These are phyloP conservation scores for Wickerhamiella hasegawae DNA, from an alignment of 805 yeast species.

Conservation along the genomic window DNA sequence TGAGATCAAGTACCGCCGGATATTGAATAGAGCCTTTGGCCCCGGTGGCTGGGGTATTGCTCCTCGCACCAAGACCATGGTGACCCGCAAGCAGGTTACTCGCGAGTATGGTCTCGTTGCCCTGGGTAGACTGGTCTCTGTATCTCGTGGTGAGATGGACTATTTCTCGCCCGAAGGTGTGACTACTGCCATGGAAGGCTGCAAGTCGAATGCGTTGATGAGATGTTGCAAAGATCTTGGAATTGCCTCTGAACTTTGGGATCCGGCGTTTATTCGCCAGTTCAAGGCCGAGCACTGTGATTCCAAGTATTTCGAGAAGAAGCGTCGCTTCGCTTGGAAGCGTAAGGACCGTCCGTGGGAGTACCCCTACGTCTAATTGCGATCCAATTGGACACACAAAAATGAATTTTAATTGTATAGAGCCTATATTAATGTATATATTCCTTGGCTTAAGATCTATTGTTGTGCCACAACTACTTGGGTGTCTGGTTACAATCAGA, in stretches of 20 bases:
- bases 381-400: too few relatives aligned
- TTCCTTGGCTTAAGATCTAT: too few relatives aligned
- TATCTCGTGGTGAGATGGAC: conserved; percentile 93
- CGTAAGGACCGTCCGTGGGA: conserved; percentile 69
- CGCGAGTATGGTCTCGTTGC: conserved; percentile 83
- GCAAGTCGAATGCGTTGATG: conserved; percentile 93
- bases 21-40: conserved; percentile 81
- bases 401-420: too few relatives aligned
- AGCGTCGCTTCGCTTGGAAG: conserved; percentile 66
- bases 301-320: conserved; percentile 76
- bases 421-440: too few relatives aligned
- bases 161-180: conserved; percentile 74
- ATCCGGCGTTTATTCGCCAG: conserved; percentile 67
- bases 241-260: conserved; percentile 95
- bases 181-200: conserved; percentile 94
- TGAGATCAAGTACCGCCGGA: conserved; percentile 86
- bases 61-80: conserved; percentile 72
- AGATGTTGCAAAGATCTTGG: conserved; percentile 96
- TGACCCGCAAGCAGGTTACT: conserved; percentile 60
- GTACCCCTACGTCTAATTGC: conserved; percentile 43
- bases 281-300: conserved; percentile 57
- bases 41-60: conserved; percentile 99
- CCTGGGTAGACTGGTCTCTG: conserved; percentile 73
- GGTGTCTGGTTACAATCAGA: too few relatives aligned
- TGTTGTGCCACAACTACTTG: too few relatives aligned